phyloP scores from a whole-genome alignment of 2,329 filamentous ascomycete species.

The Cytospora piceae region DNA sequence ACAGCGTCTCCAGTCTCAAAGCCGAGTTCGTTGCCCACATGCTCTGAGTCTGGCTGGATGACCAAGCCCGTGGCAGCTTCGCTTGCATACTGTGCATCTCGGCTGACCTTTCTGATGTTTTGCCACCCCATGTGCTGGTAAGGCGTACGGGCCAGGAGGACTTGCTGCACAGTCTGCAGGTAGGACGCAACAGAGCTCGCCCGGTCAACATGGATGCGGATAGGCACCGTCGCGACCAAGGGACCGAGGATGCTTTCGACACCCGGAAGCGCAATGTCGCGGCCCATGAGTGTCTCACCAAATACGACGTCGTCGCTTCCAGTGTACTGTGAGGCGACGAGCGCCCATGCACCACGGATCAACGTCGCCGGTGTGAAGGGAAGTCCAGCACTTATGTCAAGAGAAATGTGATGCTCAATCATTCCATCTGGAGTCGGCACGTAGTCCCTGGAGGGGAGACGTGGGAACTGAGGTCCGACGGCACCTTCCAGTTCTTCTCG shows the following conservation, averaged over 20 bases:
- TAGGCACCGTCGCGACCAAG: conserved; percentile 46
- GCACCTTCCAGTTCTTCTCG: conserved; percentile 48
- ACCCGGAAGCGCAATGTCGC: conserved; percentile 52
- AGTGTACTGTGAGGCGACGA: conserved; percentile 58
- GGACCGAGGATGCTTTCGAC: conserved; percentile 61
- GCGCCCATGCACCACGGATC: conserved; percentile 58
- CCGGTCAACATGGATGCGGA: conserved; percentile 45
- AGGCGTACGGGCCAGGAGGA: conserved; percentile 44
- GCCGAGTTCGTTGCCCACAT: conserved; percentile 29
- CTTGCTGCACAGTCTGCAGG: conserved; percentile 32
- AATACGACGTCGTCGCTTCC: conserved; percentile 59
- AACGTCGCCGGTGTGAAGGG: conserved; percentile 29
- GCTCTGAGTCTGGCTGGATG: conserved; percentile 39
- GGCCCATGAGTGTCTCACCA: conserved; percentile 62
- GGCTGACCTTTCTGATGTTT: conserved; percentile 48
- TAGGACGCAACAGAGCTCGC: conserved; percentile 32
- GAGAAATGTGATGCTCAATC: conserved; percentile 30
- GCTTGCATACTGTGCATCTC: conserved; percentile 42
- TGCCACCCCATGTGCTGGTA: conserved; percentile 55
- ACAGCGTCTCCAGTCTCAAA: conserved; percentile 30
- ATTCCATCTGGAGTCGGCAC: conserved; percentile 47
- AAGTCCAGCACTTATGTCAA: conserved; percentile 32
- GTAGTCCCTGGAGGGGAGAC: conserved; percentile 50
- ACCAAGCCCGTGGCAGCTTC: conserved; percentile 40
- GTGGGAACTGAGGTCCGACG: conserved; percentile 53